Percentiles rank a stretch among this genome's conserved stretches.
phyloP scores from a whole-genome alignment of 495 filamentous ascomycete genomes.

The Achaetomiella virescens region DNA sequence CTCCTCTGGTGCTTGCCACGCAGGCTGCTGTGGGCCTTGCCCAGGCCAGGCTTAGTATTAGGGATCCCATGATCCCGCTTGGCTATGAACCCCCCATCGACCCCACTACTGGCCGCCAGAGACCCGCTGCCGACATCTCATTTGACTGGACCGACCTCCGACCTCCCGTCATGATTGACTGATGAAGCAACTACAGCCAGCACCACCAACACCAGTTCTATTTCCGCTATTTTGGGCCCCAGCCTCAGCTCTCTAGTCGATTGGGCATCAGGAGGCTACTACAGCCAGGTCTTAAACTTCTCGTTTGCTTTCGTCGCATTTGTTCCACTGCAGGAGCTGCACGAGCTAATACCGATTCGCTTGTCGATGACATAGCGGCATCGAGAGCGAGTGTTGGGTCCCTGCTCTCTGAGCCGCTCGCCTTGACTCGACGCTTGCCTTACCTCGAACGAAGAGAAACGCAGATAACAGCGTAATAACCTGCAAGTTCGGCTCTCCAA shows the following conservation, averaged over 20 bases:
- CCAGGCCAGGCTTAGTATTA: not conserved
- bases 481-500: too few relatives aligned
- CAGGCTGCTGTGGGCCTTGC: not conserved
- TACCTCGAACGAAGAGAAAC: too few relatives aligned
- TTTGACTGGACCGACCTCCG: slow-evolving; percentile 8
- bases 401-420: not conserved
- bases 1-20: slow-evolving; percentile 5
- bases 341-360: not conserved
- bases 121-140: slow-evolving; percentile 1
- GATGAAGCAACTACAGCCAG: not conserved
- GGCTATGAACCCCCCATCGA: not conserved
- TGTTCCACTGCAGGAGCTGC: not conserved
- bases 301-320: not conserved
- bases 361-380: slow-evolving; percentile 6
- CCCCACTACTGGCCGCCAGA: slow-evolving; percentile 1
- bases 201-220: not conserved
- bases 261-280: not conserved
- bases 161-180: slow-evolving; percentile 4
- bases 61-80: slow-evolving; percentile 5
- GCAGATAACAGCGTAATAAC: too few relatives aligned
- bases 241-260: not conserved
- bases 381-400: not conserved
- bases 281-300: not conserved
- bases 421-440: not conserved
- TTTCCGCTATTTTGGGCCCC: not conserved